phyloP scores from a whole-genome alignment of 495 filamentous ascomycete genomes.

The Aspergillus kassunensis region DNA sequence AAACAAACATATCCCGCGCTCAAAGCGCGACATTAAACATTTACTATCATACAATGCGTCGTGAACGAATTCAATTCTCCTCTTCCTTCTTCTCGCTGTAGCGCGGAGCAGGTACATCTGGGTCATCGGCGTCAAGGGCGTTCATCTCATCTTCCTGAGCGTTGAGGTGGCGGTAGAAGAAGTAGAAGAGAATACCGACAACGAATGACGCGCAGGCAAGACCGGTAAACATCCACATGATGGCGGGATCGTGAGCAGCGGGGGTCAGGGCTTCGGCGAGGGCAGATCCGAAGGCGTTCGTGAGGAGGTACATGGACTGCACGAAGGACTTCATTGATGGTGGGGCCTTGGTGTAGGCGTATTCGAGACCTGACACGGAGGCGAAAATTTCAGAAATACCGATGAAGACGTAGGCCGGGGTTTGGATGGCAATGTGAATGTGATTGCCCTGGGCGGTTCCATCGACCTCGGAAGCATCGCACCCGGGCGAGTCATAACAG shows the following conservation, averaged over 20 bases:
- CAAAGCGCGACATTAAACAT: too few species aligned
- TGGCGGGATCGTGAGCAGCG: slow-evolving; percentile 63
- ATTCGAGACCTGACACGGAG: slow-evolving; percentile 65
- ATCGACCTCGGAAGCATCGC: slow-evolving; percentile 29
- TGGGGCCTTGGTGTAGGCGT: slow-evolving; percentile 82
- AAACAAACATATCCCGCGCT: too few species aligned
- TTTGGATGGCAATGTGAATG: slow-evolving; percentile 66
- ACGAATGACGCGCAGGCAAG: slow-evolving; percentile 49
- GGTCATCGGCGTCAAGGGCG: slow-evolving; percentile 34
- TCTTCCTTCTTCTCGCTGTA: slow-evolving; percentile 4
- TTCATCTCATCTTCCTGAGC: slow-evolving; percentile 46
- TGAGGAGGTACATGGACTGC: slow-evolving; percentile 68
- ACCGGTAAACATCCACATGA: slow-evolving; percentile 64
- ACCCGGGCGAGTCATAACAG: slow-evolving; percentile 41
- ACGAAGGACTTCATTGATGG: slow-evolving; percentile 80
- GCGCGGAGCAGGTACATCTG: slow-evolving; percentile 13
- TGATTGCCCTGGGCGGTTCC: slow-evolving; percentile 37
- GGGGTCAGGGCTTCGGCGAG: slow-evolving; percentile 68
- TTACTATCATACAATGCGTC: too few species aligned
- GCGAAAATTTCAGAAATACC: slow-evolving; percentile 73
- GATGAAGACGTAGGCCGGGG: slow-evolving; percentile 65
- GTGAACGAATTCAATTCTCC: slow-evolving; percentile 2
- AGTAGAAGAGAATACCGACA: slow-evolving; percentile 43
- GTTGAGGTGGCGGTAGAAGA: slow-evolving; percentile 42
- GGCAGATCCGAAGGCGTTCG: slow-evolving; percentile 66